These are phyloP conservation scores for Evansstolkia leycettana DNA, from an alignment of 495 filamentous ascomycete genomes.

Conservation along the genomic window DNA sequence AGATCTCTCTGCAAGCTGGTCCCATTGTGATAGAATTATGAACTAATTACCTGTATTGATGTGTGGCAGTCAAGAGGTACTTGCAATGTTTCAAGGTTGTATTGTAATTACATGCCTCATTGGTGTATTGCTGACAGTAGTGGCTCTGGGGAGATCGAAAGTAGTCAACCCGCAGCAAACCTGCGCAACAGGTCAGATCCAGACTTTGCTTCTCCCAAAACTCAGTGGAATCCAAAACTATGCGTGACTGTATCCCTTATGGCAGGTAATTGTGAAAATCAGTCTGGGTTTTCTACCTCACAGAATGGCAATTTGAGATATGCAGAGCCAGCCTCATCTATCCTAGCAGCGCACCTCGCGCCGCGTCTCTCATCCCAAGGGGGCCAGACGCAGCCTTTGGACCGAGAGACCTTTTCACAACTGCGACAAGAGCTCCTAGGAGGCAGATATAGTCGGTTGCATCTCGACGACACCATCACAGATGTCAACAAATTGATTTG, in stretches of 20 bases:
- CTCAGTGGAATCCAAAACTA: neutral
- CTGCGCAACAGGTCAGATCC: too few relatives aligned
- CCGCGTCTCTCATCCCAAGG: slow-evolving; percentile 31
- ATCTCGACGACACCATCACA: slow-evolving; percentile 49
- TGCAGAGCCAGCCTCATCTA: slow-evolving; percentile 48
- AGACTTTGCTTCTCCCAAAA: too few relatives aligned
- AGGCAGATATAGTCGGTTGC: slow-evolving; percentile 26
- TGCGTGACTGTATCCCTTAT: slow-evolving; percentile 13
- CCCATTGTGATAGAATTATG: too few relatives aligned
- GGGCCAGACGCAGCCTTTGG: slow-evolving; percentile 25
- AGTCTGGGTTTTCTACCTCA: slow-evolving; percentile 6
- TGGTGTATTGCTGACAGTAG: too few relatives aligned
- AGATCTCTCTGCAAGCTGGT: too few relatives aligned
- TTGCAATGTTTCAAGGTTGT: slow-evolving; percentile 1
- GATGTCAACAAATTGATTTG: slow-evolving; percentile 75
- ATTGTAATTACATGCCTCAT: slow-evolving; percentile 2
- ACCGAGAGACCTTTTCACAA: slow-evolving; percentile 45
- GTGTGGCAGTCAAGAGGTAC: too few relatives aligned
- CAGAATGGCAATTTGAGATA: slow-evolving; percentile 6
- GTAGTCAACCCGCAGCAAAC: too few relatives aligned
- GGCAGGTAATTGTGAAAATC: slow-evolving; percentile 14
- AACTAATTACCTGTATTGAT: too few relatives aligned
- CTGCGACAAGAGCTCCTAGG: slow-evolving; percentile 53
- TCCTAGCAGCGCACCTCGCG: slow-evolving; percentile 53
- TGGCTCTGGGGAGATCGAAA: too few relatives aligned